Evolutionary conservation across 495 filamentous ascomycete species (phyloP), one percentile per base, ranked within the genome.

Genomic region (Penicillium malachiteum): DNA sequence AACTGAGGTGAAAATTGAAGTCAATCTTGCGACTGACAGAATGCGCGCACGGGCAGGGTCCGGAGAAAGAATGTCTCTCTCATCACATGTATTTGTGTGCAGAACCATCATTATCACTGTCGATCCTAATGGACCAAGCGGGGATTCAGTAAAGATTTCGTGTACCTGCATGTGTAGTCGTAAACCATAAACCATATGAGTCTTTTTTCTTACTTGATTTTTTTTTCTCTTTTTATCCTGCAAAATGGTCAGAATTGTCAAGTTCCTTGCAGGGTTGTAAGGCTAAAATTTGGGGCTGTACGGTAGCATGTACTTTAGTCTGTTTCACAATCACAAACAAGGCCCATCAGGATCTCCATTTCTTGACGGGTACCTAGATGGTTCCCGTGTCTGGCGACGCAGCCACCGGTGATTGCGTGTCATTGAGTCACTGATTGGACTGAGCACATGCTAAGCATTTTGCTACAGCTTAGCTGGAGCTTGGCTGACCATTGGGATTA

Each of bases 391-490:
- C 44, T 41, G 14, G 12, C 48, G 50, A 54, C 18, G 41, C 59
- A 66, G 65, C 65, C 65, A 63, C 65, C 37, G 21, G 35, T 37
- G 60, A 53, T 66, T 68, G 65, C 65, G 63, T 59, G 65, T 56
- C 60, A 40, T 33, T 11, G 10, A n/a, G 32, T 6, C 13, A 9
- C 14, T 52, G 55, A 68, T 64, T 66, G 65, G 65, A 6, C 42
- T 38, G 6, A 17, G n/a, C 9, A 12, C 2, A 57, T 59, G 56
- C 56, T 68, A 66, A 68, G 63, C 65, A 68, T 63, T 68, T 63
- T 57, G 32, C 59, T 51, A 56, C 14, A 5, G 5, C 14, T 35
- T 48, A 55, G 50, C 12, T 3, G 46, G 44, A 48, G 49, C 35
- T 46, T 48, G 49, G 40, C 46, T 16, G 31, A 16, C 62, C 65